Evolutionary conservation across 495 filamentous ascomycete species (phyloP), one percentile per base, ranked within the genome.

Genomic region (Antarctomyces pellizariae): DNA sequence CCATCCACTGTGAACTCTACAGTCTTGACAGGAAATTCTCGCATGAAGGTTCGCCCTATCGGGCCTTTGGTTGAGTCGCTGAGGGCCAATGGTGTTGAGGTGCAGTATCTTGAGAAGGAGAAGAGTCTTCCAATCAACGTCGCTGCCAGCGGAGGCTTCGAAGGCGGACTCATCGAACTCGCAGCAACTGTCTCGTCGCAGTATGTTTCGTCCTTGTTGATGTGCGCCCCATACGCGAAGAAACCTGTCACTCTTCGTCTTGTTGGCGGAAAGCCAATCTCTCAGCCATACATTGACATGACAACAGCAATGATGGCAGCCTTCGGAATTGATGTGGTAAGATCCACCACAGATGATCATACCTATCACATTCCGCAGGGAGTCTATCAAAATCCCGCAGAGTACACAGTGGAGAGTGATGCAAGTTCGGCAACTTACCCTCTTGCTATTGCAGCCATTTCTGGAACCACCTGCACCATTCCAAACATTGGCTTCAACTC

Each of bases 341-440:
- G 62, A 45, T 78, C 75, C 2, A 51, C 57, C 11, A 69, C 59
- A 3, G 31, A 50, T 9, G 64, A 74, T 26, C 68, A 93, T 49
- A 91, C 82, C 11, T 99, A 99, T 49, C 74, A 89, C 42, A 91
- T 99, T 29, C 86, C 86, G 1, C 65, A 78, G 37, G 77, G 71
- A 12, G 54, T 57, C 20, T 99, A 99, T 48, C 59, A 59, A 28
- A 93, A 84, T 48, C 86, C 89, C 12, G 49, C 58, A 13, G 69
- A 77, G 31, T 99, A 99, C 43, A 65, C 79, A 28, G 67, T 99
- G 10, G 86, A 99, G 50, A 93, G 83, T 41, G 86, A 99, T 49
- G 86, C 86, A 13, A 93, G 83, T 48, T 92, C 82, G 25, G 89
- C 86, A 5, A 99, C 86, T 5, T 99, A 99, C 38, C 86, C 86